phyloP scores from a whole-genome alignment of 805 yeast species.

The Candida nonsorbophila region DNA sequence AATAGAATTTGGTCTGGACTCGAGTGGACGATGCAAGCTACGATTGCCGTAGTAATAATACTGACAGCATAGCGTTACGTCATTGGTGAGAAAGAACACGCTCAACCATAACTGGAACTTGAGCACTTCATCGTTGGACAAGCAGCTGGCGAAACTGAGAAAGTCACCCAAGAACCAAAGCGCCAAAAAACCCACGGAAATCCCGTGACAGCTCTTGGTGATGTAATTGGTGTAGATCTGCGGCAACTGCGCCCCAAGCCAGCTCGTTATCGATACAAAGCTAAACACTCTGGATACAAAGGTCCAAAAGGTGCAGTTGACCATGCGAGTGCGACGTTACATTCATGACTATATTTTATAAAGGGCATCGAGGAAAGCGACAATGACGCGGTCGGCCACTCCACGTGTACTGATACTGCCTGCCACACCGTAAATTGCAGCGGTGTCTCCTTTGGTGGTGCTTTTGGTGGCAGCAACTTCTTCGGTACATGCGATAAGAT shows the following conservation, averaged over 20 bases:
- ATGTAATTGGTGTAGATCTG: slow-evolving; percentile 58
- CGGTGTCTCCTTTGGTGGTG: slow-evolving; percentile 51
- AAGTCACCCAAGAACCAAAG: slow-evolving; percentile 66
- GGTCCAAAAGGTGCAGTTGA: slow-evolving; percentile 4
- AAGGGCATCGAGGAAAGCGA: slow-evolving; percentile 74
- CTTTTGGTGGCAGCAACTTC: slow-evolving; percentile 21
- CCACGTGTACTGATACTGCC: slow-evolving; percentile 83
- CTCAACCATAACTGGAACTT: slow-evolving; percentile 35
- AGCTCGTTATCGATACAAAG: slow-evolving; percentile 44
- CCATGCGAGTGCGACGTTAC: too few relatives aligned
- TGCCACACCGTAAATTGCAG: slow-evolving; percentile 92
- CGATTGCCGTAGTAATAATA: slow-evolving; percentile 38
- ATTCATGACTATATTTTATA: slow-evolving; percentile 50
- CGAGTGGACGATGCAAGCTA: too few relatives aligned
- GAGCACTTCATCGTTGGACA: slow-evolving; percentile 32
- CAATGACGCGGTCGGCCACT: slow-evolving; percentile 74
- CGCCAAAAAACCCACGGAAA: slow-evolving; percentile 53
- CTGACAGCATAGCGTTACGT: slow-evolving; percentile 33
- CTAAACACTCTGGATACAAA: slow-evolving; percentile 26
- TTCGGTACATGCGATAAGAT: slow-evolving; percentile 41
- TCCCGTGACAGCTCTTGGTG: slow-evolving; percentile 61
- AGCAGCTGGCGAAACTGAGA: slow-evolving; percentile 44
- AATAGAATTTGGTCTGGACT: too few relatives aligned
- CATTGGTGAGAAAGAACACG: slow-evolving; percentile 35
- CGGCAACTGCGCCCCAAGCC: slow-evolving; percentile 75